Conservation (phyloP, 75 land plant genomes). For the Selaginella moellendorffii region DNA sequence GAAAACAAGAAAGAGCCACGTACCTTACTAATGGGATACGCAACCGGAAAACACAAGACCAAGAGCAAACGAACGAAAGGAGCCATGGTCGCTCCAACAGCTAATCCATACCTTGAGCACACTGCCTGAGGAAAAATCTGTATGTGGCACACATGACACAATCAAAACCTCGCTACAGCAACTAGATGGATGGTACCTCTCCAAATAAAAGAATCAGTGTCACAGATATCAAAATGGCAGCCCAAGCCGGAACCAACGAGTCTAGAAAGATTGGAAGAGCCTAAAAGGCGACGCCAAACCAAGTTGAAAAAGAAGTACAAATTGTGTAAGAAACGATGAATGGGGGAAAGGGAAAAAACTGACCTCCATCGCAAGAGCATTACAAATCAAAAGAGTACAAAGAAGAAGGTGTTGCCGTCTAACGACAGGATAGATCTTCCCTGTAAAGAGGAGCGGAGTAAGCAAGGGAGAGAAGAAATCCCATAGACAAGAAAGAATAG, state of each 20-base stretch:
- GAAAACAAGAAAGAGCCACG: not conserved
- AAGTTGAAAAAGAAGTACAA: too few relatives aligned
- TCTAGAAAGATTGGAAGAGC: slow-evolving; percentile 89
- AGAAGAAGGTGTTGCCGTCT: slow-evolving; percentile 61
- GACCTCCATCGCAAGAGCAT: slow-evolving; percentile 71
- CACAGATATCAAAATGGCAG: slow-evolving; percentile 60
- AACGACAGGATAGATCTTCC: slow-evolving; percentile 57
- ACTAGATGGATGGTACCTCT: slow-evolving; percentile 31
- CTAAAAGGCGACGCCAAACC: too few relatives aligned
- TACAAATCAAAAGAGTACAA: slow-evolving; percentile 57
- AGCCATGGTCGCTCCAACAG: slow-evolving; percentile 58
- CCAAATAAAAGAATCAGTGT: slow-evolving; percentile 64
- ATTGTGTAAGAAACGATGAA: too few relatives aligned
- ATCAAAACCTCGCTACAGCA: too few relatives aligned
- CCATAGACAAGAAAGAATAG: not conserved
- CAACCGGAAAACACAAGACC: slow-evolving; percentile 70
- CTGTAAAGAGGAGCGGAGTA: too few relatives aligned
- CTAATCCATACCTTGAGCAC: slow-evolving; percentile 77
- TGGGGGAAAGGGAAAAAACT: too few relatives aligned
- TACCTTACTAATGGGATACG: slow-evolving; percentile 81
- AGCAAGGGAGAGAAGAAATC: not conserved
- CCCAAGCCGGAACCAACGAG: slow-evolving; percentile 45
- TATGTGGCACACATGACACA: too few relatives aligned
- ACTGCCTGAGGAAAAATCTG: slow-evolving; percentile 90
- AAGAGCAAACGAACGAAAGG: slow-evolving; percentile 72